phyloP scores from a whole-genome alignment of 2,329 filamentous ascomycete species.

The Ophiosphaerella korrae region DNA sequence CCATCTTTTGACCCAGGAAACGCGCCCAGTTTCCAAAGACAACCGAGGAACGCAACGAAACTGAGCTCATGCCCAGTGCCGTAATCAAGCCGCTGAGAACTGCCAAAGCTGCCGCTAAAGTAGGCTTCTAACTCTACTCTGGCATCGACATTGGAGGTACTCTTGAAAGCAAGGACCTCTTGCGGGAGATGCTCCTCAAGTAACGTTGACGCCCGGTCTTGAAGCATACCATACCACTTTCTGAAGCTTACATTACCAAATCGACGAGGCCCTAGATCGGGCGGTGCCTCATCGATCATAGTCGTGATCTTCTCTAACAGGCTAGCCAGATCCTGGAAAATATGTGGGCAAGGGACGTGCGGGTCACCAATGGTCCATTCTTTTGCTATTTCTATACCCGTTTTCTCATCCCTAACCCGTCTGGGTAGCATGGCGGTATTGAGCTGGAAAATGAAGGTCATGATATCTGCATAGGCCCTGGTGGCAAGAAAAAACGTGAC shows the following conservation, averaged over 20 bases:
- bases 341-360: conserved; percentile 56
- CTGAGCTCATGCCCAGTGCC: conserved; percentile 95
- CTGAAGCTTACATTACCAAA: conserved; percentile 94
- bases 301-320: conserved; percentile 69
- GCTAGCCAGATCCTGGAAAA: conserved; percentile 67
- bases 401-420: conserved; percentile 50
- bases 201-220: conserved; percentile 62
- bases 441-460: conserved; percentile 85
- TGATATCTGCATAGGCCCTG: conserved; percentile 84
- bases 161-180: conserved; percentile 49
- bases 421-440: conserved; percentile 84
- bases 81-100: conserved; percentile 87
- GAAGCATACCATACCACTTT: conserved; percentile 76
- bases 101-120: conserved; percentile 85
- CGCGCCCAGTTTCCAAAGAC: conserved; percentile 86
- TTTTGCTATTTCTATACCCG: conserved; percentile 50
- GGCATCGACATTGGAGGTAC: conserved; percentile 49
- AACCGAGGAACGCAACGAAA: conserved; percentile 88
- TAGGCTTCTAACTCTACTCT: conserved; percentile 76
- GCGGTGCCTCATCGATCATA: conserved; percentile 78
- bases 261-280: conserved; percentile 80
- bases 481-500: conserved; percentile 80
- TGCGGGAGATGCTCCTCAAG: conserved; percentile 62
- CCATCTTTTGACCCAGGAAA: conserved; percentile 66
- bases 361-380: conserved; percentile 57